Percentiles rank a stretch among this genome's conserved stretches.
phyloP scores from a whole-genome alignment of 2,329 filamentous ascomycete species.

The Claviceps sp. region DNA sequence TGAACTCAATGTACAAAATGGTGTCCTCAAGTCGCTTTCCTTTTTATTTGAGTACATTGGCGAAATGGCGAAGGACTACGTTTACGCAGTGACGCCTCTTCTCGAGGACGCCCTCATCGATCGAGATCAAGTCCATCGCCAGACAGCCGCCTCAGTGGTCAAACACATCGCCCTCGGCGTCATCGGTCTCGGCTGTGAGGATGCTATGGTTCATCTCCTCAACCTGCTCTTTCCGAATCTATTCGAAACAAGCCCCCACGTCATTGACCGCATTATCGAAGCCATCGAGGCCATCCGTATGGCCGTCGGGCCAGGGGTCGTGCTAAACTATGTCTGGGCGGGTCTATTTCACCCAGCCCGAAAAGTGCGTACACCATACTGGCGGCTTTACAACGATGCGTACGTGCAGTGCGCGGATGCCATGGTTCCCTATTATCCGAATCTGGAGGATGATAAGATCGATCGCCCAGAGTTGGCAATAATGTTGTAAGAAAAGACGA shows the following conservation, averaged over 20 bases:
- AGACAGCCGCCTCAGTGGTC: constrained; percentile 91
- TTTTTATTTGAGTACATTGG: constrained; percentile 99
- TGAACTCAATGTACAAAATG: constrained; percentile 96
- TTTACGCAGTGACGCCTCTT: constrained; percentile 91
- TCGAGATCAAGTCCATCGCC: constrained; percentile 91
- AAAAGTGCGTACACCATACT: constrained; percentile 90
- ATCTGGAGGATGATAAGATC: constrained; percentile 66
- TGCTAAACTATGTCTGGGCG: constrained; percentile 98
- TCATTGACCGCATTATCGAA: constrained; percentile 95
- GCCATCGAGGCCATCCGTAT: constrained; percentile 93
- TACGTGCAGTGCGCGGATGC: constrained; percentile 89
- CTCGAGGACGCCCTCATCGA: constrained; percentile 96
- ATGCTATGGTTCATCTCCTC: constrained; percentile 94
- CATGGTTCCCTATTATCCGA: constrained; percentile 93
- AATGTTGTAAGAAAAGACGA: constrained; percentile 46
- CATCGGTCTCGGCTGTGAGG: constrained; percentile 93
- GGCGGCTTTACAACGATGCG: constrained; percentile 92
- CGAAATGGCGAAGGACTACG: constrained; percentile 99
- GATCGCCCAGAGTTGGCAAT: constrained; percentile 72
- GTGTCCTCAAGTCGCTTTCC: constrained; percentile 89
- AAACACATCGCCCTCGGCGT: constrained; percentile 96
- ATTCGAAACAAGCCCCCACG: constrained; percentile 95
- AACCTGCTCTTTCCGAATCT: constrained; percentile 94
- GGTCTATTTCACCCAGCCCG: constrained; percentile 93
- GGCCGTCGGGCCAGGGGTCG: constrained; percentile 79